Evolutionary conservation across 495 filamentous ascomycete species (phyloP), one percentile per base, ranked within the genome.

Genomic region (Amniculicola lignicola): DNA sequence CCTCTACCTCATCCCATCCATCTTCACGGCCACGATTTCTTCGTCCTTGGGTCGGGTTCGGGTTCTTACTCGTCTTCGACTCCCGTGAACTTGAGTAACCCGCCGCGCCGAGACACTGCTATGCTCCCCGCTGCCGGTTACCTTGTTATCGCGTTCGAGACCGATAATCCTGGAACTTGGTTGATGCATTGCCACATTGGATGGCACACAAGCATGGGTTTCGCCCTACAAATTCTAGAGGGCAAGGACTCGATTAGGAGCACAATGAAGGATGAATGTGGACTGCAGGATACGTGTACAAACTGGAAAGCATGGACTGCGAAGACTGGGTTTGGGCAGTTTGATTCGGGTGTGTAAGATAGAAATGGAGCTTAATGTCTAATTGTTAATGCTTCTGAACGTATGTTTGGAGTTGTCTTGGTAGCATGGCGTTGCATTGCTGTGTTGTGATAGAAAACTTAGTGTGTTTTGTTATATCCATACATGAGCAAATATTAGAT

Each of bases 141-240:
- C 40, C 22, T 70, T 11, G 68, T 69, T 0, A 21, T 70, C 24
- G 67, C 64, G 2, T 72, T 67, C 49, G 15, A 43, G 36, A 52
- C 65, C 0, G 65, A 69, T 51, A 70, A 70, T 29, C 68, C 68
- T 16, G 69, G 69, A 7, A 60, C 52, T 3, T 72, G 69, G 69
- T 45, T 72, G 12, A 61, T 70, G 64, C 68, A 70, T 49, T 69
- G 68, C 40, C 67, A 70, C 47, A 64, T 70, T 39, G 67, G 60
- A 5, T 64, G 63, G 63, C 64, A 69, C 29, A 47, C 54, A 12
- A 27, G 51, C 25, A 68, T 70, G 70, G 68, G 67, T 15, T 67
- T 70, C 48, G 63, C 70, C 24, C 61, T 73, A 49, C 69, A 73
- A 62, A 60, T 71, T 51, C 39, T 71, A 24, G 69, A 73, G 54